Evolutionary conservation across 2,329 filamentous ascomycete species (phyloP).

Genomic region (Tolypocladium tundrense): DNA sequence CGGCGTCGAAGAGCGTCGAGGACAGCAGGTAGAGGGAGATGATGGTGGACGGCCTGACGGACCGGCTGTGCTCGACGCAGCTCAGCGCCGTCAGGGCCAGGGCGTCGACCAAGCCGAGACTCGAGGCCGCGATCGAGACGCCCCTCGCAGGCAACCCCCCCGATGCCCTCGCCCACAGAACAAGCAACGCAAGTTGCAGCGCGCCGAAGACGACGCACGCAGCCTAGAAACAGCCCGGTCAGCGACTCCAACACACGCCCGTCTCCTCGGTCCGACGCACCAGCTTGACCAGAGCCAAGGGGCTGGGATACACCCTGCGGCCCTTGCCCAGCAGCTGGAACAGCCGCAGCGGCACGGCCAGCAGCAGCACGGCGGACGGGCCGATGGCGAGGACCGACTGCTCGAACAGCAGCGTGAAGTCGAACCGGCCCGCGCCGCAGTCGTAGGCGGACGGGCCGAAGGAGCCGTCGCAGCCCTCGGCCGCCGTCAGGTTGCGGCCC

Average conservation of each 20-base stretch:
- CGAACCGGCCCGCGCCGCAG: neutral
- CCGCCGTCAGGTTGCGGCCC: neutral
- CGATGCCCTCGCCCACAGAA: neutral
- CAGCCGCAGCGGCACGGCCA: neutral
- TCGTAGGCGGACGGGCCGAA: neutral
- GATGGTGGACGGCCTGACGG: constrained; percentile 26
- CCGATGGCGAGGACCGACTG: neutral
- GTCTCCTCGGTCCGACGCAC: neutral
- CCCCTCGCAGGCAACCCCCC: neutral
- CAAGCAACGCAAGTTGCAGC: neutral
- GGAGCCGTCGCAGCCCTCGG: neutral
- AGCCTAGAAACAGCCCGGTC: neutral
- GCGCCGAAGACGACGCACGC: neutral
- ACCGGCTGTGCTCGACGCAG: constrained; percentile 20
- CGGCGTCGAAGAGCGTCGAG: constrained; percentile 22
- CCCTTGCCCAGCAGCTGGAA: neutral
- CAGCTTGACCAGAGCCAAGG: neutral
- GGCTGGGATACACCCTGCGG: neutral
- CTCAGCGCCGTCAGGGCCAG: constrained; percentile 15
- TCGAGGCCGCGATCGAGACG: constrained; percentile 5
- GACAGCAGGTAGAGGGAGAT: constrained; percentile 26
- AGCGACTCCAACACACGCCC: neutral
- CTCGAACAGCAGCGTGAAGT: neutral
- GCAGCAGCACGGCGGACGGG: neutral
- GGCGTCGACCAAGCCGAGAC: constrained; percentile 16